Conservation (phyloP, 140 eudicot species). For the Oenanthe javanica region DNA sequence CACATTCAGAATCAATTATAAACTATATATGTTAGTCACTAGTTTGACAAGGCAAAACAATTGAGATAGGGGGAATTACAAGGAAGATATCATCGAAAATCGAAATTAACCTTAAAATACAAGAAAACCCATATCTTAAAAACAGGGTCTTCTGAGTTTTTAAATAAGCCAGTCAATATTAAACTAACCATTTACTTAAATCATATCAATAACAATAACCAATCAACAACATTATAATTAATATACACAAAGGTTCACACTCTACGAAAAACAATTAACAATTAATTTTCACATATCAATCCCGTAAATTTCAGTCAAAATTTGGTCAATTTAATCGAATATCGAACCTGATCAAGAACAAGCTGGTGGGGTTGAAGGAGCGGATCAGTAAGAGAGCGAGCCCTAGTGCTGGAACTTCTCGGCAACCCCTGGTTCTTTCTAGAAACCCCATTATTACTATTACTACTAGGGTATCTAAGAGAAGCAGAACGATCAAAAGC, state of each 20-base stretch:
- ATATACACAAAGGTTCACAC: background rate
- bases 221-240: background rate
- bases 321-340: background rate
- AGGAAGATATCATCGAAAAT: background rate
- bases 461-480: conserved; percentile 25
- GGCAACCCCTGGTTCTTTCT: conserved; percentile 46
- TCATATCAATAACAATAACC: background rate
- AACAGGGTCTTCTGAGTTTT: background rate
- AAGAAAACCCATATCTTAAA: background rate
- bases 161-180: background rate
- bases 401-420: conserved; percentile 57
- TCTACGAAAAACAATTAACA: too few species aligned
- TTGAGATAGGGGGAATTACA: background rate
- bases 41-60: background rate
- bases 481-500: conserved; percentile 73
- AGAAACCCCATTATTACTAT: conserved; percentile 13
- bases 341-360: conserved; percentile 29
- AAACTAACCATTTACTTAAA: background rate
- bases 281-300: too few species aligned
- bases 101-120: background rate
- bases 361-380: conserved; percentile 60
- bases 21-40: background rate
- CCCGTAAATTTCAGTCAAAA: background rate
- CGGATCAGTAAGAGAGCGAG: conserved; percentile 71
- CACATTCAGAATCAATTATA: background rate